Evolutionary conservation across 2,329 filamentous ascomycete genomes (phyloP).

Genomic region (Pestalotiopsis sp.): DNA sequence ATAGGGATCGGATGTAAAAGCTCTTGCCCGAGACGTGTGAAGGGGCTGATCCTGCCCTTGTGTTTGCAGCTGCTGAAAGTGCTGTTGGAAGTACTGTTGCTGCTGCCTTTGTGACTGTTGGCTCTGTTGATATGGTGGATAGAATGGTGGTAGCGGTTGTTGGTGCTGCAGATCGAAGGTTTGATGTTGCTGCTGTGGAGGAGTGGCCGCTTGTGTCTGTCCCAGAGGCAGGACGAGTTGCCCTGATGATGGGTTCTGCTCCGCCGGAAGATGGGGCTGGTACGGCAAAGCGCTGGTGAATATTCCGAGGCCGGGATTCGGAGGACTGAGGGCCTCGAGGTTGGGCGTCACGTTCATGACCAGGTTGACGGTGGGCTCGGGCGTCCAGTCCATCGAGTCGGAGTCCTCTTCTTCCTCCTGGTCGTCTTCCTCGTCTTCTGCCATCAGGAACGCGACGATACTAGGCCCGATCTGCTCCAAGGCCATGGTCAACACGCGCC

Average conservation of each 20-base stretch:
- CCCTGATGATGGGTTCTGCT: neutral
- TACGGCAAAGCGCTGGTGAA: neutral
- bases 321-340: neutral
- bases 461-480: neutral
- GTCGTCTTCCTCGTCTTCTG: neutral
- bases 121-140: neutral
- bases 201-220: neutral
- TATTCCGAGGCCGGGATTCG: neutral
- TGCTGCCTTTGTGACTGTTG: neutral
- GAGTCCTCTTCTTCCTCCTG: neutral
- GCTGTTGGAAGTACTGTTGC: neutral
- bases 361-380: neutral
- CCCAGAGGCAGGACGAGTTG: no score
- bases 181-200: neutral
- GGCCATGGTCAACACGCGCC: neutral
- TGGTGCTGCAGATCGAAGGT: neutral
- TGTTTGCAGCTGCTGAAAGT: neutral
- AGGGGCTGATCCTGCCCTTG: neutral
- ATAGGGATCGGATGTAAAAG: neutral
- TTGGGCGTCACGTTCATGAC: neutral
- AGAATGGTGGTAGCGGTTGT: neutral
- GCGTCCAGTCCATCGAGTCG: conserved; percentile 7
- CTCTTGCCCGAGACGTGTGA: neutral
- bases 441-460: neutral
- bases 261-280: neutral